Percentiles rank a stretch among this genome's conserved stretches.
Conservation (phyloP, 306 rosid genomes). For the Cucurbita moschata region DNA sequence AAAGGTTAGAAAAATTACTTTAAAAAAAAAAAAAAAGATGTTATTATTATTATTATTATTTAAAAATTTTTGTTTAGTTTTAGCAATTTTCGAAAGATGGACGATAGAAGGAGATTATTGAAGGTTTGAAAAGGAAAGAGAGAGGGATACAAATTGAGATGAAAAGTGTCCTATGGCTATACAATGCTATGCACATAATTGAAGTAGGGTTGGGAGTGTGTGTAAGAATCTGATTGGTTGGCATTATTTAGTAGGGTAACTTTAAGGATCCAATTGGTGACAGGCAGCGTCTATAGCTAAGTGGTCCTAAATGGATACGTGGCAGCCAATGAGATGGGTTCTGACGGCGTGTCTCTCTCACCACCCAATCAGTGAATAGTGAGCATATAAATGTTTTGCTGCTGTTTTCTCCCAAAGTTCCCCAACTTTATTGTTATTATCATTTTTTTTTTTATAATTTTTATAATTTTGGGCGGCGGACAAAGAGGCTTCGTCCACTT, state of each 20-base stretch:
- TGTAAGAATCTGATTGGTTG: neutral
- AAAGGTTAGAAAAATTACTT: too few species aligned
- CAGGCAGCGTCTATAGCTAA: slow-evolving; percentile 1
- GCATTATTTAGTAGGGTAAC: neutral
- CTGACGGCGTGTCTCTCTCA: neutral
- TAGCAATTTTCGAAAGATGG: neutral
- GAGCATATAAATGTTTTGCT: neutral
- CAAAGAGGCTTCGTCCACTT: neutral
- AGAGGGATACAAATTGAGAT: neutral
- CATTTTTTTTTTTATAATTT: neutral
- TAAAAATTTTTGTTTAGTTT: too few species aligned
- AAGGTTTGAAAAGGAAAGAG: neutral
- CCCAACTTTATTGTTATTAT: neutral
- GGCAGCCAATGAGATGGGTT: neutral
- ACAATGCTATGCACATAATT: neutral
- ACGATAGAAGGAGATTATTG: neutral
- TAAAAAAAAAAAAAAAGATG: too few species aligned
- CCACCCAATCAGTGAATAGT: neutral
- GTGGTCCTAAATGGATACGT: neutral
- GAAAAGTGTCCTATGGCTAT: neutral
- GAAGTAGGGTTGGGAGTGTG: neutral
- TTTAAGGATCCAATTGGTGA: neutral
- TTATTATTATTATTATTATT: too few species aligned
- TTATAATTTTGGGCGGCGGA: neutral
- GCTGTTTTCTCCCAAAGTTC: neutral